Evolutionary conservation across 1,284 basidiomycete genomes (phyloP), one percentile per base, ranked within the genome.

Genomic region (Leccinum ponderosum): DNA sequence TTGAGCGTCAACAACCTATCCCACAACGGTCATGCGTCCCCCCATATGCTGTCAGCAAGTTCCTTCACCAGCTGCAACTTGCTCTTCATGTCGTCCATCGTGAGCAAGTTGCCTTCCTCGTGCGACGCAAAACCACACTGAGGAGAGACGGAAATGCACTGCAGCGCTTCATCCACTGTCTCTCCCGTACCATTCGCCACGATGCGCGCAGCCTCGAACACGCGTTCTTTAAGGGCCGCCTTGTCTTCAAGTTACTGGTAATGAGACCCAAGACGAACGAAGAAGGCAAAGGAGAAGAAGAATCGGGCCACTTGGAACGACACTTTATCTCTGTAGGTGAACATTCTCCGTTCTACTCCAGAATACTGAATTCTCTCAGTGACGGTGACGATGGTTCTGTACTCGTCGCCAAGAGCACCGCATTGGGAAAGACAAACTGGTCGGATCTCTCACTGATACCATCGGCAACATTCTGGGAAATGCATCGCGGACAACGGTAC

Each of bases 111-210:
- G 0, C 42, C 42, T 6, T 20, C 42, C 17, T 44, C 42, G 17
- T 44, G 42, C 9, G 42, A 44, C 17, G 42, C 42, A 20, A 44
- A 44, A 44, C 42, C 42, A 44, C 90, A 92, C 73, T 92, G 90
- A 1, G 89, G 83, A 60, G 85, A 87, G 68, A 92, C 84, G 60
- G 82, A 84, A 22, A 92, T 78, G 67, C 85, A 87, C 8, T 84
- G 81, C 60, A 89, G 66, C 6, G 87, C 87, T 42, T 42, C 39
- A 1, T 42, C 39, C 39, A 42, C n/a, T 42, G 39, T 42, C 39
- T 42, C 39, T 3, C 82, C 78, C 27, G 78, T 76, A 15, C 84
- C 87, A 44, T 79, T 71, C 20, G 82, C 81, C 57, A 91, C 77
- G 44, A 80, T 77, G 44, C 81, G 77, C 6, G 86, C 90, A 3